A percentile compares a stretch with the other conserved stretches of the same genome.
phyloP scores from a whole-genome alignment of 2,329 filamentous ascomycete species.

The Cercospora citrullina region DNA sequence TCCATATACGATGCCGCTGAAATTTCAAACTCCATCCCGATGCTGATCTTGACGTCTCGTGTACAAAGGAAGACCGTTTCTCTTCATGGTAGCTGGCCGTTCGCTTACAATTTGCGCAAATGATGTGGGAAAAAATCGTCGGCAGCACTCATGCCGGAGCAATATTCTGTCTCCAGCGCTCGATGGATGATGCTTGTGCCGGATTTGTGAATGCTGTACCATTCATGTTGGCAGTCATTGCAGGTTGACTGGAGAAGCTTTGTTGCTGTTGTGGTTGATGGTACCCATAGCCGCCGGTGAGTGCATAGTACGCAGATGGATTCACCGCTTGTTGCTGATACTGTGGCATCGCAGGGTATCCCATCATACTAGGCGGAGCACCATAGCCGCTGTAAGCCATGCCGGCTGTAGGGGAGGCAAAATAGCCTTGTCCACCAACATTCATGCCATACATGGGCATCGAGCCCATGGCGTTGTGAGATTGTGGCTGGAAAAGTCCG shows the following conservation, averaged over 20 bases:
- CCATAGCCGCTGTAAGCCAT: conserved; percentile 25
- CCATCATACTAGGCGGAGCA: conserved; percentile 16
- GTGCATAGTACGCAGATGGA: conserved; percentile 22
- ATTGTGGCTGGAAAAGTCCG: conserved; percentile 38
- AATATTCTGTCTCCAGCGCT: conserved; percentile 13
- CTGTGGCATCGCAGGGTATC: conserved; percentile 13
- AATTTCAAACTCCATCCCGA: conserved; percentile 4
- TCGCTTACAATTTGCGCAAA: not conserved
- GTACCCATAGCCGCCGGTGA: conserved; percentile 17
- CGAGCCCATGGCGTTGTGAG: conserved; percentile 27
- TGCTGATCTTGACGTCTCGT: not conserved
- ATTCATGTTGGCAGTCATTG: not conserved
- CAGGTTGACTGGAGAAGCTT: not conserved
- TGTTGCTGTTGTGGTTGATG: conserved; percentile 6
- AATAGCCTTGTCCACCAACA: conserved; percentile 23
- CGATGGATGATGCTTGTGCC: conserved; percentile 8
- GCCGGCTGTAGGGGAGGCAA: conserved; percentile 32
- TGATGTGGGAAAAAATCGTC: not conserved
- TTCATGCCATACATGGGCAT: conserved; percentile 24
- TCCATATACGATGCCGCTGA: conserved; percentile 7
- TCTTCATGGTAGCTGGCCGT: not conserved
- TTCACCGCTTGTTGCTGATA: conserved; percentile 23
- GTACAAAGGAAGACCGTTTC: not conserved
- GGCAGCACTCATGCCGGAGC: not conserved
- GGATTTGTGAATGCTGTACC: not conserved